Evolutionary conservation across 1,284 basidiomycete genomes (phyloP).

Genomic region (Trametes pubescens): DNA sequence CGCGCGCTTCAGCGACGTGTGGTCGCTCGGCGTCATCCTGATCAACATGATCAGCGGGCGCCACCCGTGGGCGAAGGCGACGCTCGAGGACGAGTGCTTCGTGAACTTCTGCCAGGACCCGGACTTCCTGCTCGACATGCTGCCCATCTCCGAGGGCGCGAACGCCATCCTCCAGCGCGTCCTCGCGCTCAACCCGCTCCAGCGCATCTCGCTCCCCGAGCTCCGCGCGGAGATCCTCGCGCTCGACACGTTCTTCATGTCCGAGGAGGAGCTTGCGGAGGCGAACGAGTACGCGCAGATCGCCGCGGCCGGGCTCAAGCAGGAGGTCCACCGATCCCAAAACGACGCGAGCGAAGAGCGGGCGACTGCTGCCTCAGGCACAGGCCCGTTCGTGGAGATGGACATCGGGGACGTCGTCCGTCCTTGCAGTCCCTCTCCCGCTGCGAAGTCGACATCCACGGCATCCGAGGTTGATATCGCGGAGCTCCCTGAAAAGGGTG

Average conservation of each 20-base stretch:
- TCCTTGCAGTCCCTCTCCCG: constrained; percentile 8
- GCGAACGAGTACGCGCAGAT: constrained; percentile 19
- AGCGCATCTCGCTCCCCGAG: constrained; percentile 66
- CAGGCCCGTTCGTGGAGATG: constrained; percentile 18
- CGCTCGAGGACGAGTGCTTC: constrained; percentile 78
- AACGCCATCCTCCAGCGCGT: constrained; percentile 67
- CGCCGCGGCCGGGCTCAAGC: constrained; percentile 16
- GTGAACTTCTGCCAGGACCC: constrained; percentile 58
- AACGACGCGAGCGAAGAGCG: background rate
- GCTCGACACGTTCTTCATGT: constrained; percentile 76
- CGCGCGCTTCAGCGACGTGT: constrained; percentile 83
- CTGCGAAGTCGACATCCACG: constrained; percentile 13
- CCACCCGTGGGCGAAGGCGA: constrained; percentile 88
- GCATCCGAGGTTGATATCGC: constrained; percentile 22
- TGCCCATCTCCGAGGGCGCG: constrained; percentile 74
- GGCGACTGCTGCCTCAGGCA: constrained; percentile 9
- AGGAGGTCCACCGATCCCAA: background rate
- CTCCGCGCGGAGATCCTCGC: constrained; percentile 66
- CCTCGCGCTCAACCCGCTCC: constrained; percentile 60
- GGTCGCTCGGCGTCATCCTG: constrained; percentile 73
- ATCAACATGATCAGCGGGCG: constrained; percentile 85
- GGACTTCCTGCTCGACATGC: constrained; percentile 71
- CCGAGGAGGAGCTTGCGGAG: constrained; percentile 54
- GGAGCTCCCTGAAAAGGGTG: constrained; percentile 1
- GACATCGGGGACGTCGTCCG: constrained; percentile 11